phyloP scores from a whole-genome alignment of 1,139 yeast species.

The Kurtzmaniella quercitrusa region DNA sequence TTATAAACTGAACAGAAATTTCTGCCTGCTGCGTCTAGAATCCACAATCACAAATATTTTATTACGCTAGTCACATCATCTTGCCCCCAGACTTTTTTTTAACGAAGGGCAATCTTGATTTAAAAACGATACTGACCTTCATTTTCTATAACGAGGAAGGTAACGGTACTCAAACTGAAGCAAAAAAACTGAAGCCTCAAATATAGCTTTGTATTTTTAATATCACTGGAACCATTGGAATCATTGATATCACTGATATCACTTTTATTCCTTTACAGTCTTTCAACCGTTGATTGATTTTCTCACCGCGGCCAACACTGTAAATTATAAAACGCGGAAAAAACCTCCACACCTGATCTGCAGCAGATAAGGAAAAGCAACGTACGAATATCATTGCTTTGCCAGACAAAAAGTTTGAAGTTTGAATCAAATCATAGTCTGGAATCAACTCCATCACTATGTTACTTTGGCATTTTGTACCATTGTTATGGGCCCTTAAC shows the following conservation, averaged over 20 bases:
- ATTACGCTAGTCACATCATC: background rate
- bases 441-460: background rate
- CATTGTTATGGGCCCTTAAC: background rate
- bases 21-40: background rate
- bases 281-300: background rate
- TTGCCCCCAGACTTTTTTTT: background rate
- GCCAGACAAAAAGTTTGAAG: background rate
- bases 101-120: too few species aligned
- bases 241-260: too few species aligned
- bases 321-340: background rate
- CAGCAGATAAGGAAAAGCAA: background rate
- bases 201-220: too few species aligned
- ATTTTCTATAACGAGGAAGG: too few species aligned
- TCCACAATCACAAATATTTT: background rate
- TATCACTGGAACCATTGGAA: too few species aligned
- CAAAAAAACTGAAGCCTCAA: too few species aligned
- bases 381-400: background rate
- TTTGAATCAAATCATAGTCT: background rate
- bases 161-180: too few species aligned
- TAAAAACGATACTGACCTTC: too few species aligned
- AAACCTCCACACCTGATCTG: conserved; percentile 1
- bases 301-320: background rate
- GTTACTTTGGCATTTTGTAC: background rate
- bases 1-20: too few species aligned
- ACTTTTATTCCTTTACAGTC: too few species aligned